phyloP scores from a whole-genome alignment of 306 rosid genomes.

The Potentilla sterilis region DNA sequence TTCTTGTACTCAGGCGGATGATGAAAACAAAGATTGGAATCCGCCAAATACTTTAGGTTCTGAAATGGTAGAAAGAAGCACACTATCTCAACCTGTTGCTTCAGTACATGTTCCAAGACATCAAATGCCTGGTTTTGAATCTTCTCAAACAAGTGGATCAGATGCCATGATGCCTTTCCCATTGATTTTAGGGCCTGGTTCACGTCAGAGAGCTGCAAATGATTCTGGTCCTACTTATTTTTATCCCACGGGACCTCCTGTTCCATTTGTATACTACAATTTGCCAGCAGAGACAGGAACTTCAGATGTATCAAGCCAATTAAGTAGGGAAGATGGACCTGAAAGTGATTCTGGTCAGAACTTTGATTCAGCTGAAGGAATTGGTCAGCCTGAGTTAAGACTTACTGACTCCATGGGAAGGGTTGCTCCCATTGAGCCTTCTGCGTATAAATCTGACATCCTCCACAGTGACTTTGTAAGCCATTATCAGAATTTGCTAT shows the following conservation, averaged over 20 bases:
- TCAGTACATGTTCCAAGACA: slow-evolving; percentile 54
- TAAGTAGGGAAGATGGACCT: slow-evolving; percentile 54
- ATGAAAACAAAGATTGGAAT: slow-evolving; percentile 70
- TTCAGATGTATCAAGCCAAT: slow-evolving; percentile 62
- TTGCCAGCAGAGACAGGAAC: slow-evolving; percentile 55
- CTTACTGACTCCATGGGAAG: slow-evolving; percentile 49
- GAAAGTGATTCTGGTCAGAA: slow-evolving; percentile 65
- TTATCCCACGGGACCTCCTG: slow-evolving; percentile 97
- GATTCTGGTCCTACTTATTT: slow-evolving; percentile 66
- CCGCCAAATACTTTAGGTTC: slow-evolving; percentile 37
- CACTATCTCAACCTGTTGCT: slow-evolving; percentile 39
- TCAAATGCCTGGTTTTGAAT: slow-evolving; percentile 63
- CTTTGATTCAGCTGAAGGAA: slow-evolving; percentile 61
- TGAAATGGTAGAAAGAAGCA: slow-evolving; percentile 58
- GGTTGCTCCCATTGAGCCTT: slow-evolving; percentile 41
- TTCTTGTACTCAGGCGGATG: slow-evolving; percentile 62
- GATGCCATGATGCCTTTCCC: slow-evolving; percentile 61
- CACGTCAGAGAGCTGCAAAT: slow-evolving; percentile 66
- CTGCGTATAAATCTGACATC: slow-evolving; percentile 68
- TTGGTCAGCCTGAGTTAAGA: slow-evolving; percentile 50
- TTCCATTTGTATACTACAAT: slow-evolving; percentile 73
- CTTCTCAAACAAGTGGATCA: slow-evolving; percentile 72
- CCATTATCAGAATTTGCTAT: slow-evolving; percentile 82
- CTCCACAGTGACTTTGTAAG: slow-evolving; percentile 78
- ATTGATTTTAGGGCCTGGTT: slow-evolving; percentile 63